phyloP scores from a whole-genome alignment of 768 basidiomycete species.

The Astraeus odoratus region DNA sequence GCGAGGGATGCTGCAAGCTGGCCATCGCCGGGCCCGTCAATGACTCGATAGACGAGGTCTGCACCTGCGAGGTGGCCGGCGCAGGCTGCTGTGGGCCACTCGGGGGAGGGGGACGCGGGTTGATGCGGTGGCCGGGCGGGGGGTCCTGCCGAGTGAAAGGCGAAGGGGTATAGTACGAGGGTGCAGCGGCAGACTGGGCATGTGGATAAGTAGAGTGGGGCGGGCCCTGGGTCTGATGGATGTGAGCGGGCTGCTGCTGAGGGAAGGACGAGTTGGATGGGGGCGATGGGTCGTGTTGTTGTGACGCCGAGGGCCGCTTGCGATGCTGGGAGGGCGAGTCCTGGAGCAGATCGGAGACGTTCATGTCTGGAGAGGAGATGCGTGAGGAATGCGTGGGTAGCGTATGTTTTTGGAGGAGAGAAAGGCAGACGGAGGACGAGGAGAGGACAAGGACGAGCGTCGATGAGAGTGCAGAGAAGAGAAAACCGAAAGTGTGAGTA shows the following conservation, averaged over 20 bases:
- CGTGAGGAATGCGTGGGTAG: background rate
- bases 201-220: slow-evolving; percentile 15
- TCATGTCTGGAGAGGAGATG: slow-evolving; percentile 50
- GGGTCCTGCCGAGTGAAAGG: slow-evolving; percentile 14
- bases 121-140: slow-evolving; percentile 21
- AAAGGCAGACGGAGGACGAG: background rate
- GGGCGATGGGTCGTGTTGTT: slow-evolving; percentile 18
- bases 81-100: slow-evolving; percentile 20
- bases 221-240: slow-evolving; percentile 23
- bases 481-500: slow-evolving; percentile 23
- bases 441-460: background rate
- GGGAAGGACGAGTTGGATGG: slow-evolving; percentile 26
- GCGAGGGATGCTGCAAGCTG: slow-evolving; percentile 27
- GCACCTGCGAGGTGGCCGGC: slow-evolving; percentile 5
- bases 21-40: slow-evolving; percentile 25
- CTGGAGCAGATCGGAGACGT: slow-evolving; percentile 62
- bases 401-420: background rate
- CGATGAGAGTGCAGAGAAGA: slow-evolving; percentile 5
- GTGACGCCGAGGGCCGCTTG: slow-evolving; percentile 22
- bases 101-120: slow-evolving; percentile 27
- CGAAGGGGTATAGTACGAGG: slow-evolving; percentile 13
- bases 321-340: slow-evolving; percentile 60
- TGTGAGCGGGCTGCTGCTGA: slow-evolving; percentile 23
- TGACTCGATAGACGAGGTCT: slow-evolving; percentile 15
- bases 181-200: slow-evolving; percentile 15